Base-by-base conservation (phyloP, 139 green algal species). In the Desmodesmus armatus region DNA sequence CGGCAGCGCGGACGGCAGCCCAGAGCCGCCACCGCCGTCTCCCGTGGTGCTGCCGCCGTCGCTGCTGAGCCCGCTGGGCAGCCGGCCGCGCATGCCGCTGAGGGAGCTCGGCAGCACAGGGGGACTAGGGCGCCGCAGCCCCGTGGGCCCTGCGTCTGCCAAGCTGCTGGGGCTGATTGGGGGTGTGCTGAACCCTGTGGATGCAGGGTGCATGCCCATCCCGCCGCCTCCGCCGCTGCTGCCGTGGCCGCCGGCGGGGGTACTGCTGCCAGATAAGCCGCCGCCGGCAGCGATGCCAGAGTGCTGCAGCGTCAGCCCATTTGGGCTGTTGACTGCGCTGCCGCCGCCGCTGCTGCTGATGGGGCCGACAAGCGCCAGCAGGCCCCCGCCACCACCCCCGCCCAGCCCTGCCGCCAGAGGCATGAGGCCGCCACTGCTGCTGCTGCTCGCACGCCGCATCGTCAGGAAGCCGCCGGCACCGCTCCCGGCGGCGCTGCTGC, bases 131-230 rank as follows among this genome's bases (percentile, higher is more conserved):
- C 62, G 39, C 33, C 76, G 53, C 55, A 82, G 39, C 9, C 40
- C 62, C 7, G 25, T 40, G 5, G n/a, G n/a, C 7, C 53, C 33
- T 13, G 76, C 53, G 19, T 82, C 76, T 3, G 27, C 23, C 37
- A 72, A 40, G 47, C 53, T 39, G 76, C 55, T 72, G n/a, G 76
- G 76, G 37, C 76, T 82, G 37, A 67, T 82, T 2, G 62, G 47
- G 5, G 76, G 62, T 21, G 76, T 53, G 9, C 66, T 35, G 17
- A 13, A 5, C 27, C 35, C 66, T 58, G 27, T 5, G 19, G 17
- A 19, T 1, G 5, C 23, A 4, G 40, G 37, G 17, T 29, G 49
- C 74, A 69, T 44, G 31, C 29, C 33, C n/a, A 37, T 7, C 47
- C 47, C 47, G 47, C 47, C 60, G n/a, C 60, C 60, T 7, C 60